These are phyloP conservation scores for Colletotrichum orchidophilum DNA, from an alignment of 2,329 filamentous ascomycete species.

Conservation along the genomic window DNA sequence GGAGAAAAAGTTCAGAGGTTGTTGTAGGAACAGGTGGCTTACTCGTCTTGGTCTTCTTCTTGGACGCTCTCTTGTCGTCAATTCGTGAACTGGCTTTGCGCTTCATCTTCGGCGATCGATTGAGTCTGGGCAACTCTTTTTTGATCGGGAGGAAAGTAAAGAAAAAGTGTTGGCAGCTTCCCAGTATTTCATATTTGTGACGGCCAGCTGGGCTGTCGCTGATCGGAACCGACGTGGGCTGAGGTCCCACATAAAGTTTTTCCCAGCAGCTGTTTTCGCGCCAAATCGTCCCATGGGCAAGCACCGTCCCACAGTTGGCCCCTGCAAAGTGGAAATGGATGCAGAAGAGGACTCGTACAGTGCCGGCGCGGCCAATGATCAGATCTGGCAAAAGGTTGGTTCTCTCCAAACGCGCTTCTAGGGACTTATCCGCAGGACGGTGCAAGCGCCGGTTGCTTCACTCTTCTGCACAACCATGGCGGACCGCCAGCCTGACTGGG, in stretches of 20 bases:
- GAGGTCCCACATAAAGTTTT: slow-evolving; percentile 33
- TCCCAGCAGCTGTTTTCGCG: slow-evolving; percentile 28
- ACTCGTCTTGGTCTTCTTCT: slow-evolving; percentile 65
- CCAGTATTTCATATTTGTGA: slow-evolving; percentile 7
- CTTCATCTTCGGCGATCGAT: slow-evolving; percentile 58
- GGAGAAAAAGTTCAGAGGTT: neutral
- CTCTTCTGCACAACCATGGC: neutral
- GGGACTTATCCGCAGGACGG: slow-evolving; percentile 7
- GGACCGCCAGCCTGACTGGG: slow-evolving; percentile 5
- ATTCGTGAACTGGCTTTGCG: slow-evolving; percentile 64
- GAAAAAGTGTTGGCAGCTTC: slow-evolving; percentile 1
- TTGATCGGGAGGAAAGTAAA: neutral
- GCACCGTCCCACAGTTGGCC: neutral
- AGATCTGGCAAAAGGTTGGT: neutral
- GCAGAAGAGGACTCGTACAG: too few relatives aligned
- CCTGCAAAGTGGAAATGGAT: slow-evolving; percentile 21
- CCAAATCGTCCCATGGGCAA: slow-evolving; percentile 27
- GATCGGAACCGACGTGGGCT: slow-evolving; percentile 23
- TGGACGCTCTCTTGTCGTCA: slow-evolving; percentile 53
- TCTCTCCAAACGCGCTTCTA: neutral
- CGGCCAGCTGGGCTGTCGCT: slow-evolving; percentile 10
- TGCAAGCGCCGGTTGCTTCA: slow-evolving; percentile 14
- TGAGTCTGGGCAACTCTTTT: neutral
- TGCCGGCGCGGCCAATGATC: neutral
- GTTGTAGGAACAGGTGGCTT: slow-evolving; percentile 34